Evolutionary conservation across 1,284 basidiomycete species (phyloP), one percentile per base, ranked within the genome.

Genomic region (Ganoderma boninense): DNA sequence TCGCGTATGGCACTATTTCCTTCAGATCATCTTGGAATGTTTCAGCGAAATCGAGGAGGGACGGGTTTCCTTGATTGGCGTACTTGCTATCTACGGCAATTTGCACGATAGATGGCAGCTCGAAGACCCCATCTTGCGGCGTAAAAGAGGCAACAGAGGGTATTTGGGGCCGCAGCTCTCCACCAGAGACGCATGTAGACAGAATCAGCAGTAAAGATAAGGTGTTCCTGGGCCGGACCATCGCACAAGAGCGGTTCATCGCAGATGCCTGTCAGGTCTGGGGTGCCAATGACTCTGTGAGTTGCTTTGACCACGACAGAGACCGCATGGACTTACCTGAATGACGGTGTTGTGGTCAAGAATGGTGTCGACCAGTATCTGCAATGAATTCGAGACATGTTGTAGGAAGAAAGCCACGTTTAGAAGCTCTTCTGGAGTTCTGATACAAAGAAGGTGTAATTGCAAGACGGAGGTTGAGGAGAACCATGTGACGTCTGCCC

Each of bases 1-100:
- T 23, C 6, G 67, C 52, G 42, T 68, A 74, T 11, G 67, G 75
- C 32, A 75, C 76, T 7, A 79, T 68, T 20, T 69, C 75, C 40
- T 69, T 44, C n/a, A 82, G 73, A 61, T 83, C 82, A 2, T 69
- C 56, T n/a, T 77, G 75, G 63, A 83, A 82, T 1, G 79, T 79
- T 57, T 75, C 63, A 18, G 79, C 82, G 67, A 81, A 84, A 7
- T 76, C 75, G 44, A 77, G 69, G 29, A 76, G 74, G 13, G 78
- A 76, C 14, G 78, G 77, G 13, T 71, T 71, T 26, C 76, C 76
- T 26, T 69, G 67, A 11, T 49, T 54, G 1, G 73, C 78, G 52
- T 74, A 71, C 54, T 70, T 63, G 65, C 68, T 71, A 69, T 77
- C 75, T 4, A 79, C 76, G 43, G 77, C 65, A 43, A 79, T 76